Base-by-base conservation (phyloP, 805 yeast species). In the Candida coleopterorum region DNA sequence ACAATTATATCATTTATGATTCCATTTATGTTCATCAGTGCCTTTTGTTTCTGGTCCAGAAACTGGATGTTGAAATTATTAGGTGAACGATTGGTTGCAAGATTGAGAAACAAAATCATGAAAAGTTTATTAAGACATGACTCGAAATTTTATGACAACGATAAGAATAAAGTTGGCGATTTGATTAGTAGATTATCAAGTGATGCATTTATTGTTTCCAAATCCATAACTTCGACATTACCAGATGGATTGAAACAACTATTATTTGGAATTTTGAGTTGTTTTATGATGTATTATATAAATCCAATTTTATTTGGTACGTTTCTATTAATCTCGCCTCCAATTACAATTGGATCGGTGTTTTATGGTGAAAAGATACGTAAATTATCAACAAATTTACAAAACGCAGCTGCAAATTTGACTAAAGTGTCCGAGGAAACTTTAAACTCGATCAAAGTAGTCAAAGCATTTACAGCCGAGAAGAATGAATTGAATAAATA, bases 1-100 rank as follows among this genome's bases (percentile, higher is more conserved):
- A 66, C 68, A 1, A 60, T 67, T 1, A 65, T 67, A 38, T 53
- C 55, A 11, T 47, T 62, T 17, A 67, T 67, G 73, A 58, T 67
- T 6, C 73, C 73, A 8, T 67, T 67, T 35, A 63, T 67, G 68
- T 50, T 53, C 32, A 57, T 58, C 4, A 57, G 65, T 50, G 72
- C 73, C 9, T 54, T 56, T 11, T 67, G 73, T 42, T 67, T 66
- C 47, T 67, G 73, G 73, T 71, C 73, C 16, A 52, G 73, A 35
- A 64, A 64, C 39, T 67, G 72, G 72, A 64, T 58, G 9, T 50
- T 58, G 38, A 59, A 59, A 39, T 45, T 68, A 29, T 45, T 68
- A 25, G 73, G 73, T 3, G 73, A 68, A 49, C 46, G 72, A 29
- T 50, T 68, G 29, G 72, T 67, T 14, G 72, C 73, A 11, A 44